Evolutionary conservation across 2,329 filamentous ascomycete species (phyloP).

Genomic region (Proliferodiscus dingleyae): DNA sequence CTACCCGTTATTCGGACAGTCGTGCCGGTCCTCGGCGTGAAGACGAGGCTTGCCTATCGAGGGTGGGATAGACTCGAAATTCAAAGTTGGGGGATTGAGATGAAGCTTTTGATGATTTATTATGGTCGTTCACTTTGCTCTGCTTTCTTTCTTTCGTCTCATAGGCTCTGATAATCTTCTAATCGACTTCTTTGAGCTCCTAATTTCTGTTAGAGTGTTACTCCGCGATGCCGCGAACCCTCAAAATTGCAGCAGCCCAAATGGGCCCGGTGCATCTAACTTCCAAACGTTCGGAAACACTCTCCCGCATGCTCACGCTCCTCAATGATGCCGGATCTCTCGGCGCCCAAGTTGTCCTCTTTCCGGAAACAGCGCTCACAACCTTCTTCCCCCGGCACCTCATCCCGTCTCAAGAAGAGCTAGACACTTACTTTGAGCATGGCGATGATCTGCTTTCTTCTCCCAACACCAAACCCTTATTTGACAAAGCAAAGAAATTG

Average conservation of each 20-base stretch:
- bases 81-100: no score
- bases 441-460: constrained; percentile 38
- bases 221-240: constrained; percentile 33
- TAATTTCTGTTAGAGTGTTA: neutral
- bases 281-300: constrained; percentile 37
- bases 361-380: constrained; percentile 50
- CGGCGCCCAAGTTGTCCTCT: constrained; percentile 46
- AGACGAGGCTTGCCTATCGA: no score
- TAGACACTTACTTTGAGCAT: constrained; percentile 48
- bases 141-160: neutral
- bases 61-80: neutral
- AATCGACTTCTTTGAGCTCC: neutral
- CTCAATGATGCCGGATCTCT: constrained; percentile 41
- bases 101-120: neutral
- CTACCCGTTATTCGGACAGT: no score
- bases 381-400: constrained; percentile 53
- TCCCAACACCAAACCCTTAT: constrained; percentile 42
- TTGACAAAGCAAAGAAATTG: constrained; percentile 42
- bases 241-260: constrained; percentile 50
- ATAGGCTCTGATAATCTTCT: no score
- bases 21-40: no score
- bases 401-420: constrained; percentile 38
- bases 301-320: constrained; percentile 46
- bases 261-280: constrained; percentile 43
- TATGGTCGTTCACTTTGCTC: neutral